Conservation (phyloP, 257 asterid genomes). For the Solanum paucissectum region DNA sequence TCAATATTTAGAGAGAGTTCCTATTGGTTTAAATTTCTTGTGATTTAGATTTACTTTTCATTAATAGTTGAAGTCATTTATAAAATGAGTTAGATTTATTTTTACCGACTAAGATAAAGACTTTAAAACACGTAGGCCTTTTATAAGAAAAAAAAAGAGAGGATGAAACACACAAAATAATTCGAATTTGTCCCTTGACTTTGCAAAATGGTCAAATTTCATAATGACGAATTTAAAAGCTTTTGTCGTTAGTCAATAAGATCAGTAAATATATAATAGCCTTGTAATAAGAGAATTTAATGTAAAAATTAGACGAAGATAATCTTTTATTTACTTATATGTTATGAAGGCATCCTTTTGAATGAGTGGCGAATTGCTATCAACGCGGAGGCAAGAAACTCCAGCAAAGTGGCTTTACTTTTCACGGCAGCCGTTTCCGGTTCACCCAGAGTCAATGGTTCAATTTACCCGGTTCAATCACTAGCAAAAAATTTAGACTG, state of each 20-base stretch:
- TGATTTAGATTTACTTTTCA: too few species aligned
- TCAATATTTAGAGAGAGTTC: neutral
- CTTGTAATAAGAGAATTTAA: neutral
- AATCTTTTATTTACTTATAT: neutral
- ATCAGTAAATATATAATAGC: neutral
- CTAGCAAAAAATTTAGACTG: neutral
- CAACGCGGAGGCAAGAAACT: constrained; percentile 11
- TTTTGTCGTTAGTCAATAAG: neutral
- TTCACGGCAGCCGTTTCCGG: neutral
- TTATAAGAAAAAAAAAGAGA: neutral
- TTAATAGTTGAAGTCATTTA: neutral
- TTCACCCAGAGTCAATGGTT: neutral
- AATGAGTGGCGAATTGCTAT: constrained; percentile 36
- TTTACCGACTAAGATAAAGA: too few species aligned
- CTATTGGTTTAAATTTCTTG: too few species aligned
- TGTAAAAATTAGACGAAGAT: neutral
- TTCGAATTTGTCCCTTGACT: neutral
- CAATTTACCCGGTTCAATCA: neutral
- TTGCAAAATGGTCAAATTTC: neutral
- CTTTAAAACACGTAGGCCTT: too few species aligned
- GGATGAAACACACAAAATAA: neutral
- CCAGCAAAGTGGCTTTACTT: neutral
- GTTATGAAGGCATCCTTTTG: neutral
- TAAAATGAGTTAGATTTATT: neutral
- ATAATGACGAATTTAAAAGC: neutral